Evolutionary conservation across 2,329 filamentous ascomycete species (phyloP).

Genomic region (Chaetomium sp.): DNA sequence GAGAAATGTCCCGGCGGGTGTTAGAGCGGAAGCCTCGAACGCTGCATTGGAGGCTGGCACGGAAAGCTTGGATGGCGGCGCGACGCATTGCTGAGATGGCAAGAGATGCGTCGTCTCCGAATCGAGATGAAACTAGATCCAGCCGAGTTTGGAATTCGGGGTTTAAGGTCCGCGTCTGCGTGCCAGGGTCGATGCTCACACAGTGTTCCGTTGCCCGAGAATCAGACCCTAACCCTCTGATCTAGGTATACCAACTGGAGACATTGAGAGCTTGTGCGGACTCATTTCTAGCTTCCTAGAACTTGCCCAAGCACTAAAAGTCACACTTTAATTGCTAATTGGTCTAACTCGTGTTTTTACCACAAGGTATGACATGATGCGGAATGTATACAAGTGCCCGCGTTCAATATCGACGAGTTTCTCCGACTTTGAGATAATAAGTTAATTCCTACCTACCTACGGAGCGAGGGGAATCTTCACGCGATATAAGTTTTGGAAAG

Average conservation of each 20-base stretch:
- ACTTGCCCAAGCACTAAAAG: too few relatives aligned
- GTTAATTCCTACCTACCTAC: background rate
- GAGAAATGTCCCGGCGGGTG: conserved; percentile 46
- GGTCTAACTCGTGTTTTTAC: background rate
- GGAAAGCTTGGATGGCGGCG: conserved; percentile 67
- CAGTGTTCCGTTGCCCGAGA: background rate
- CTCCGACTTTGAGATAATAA: background rate
- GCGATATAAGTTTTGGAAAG: background rate
- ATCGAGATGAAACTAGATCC: conserved; percentile 8
- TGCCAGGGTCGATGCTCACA: background rate
- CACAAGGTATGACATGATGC: background rate
- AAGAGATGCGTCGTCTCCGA: conserved; percentile 23
- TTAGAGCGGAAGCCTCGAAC: conserved; percentile 61
- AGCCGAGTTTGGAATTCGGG: conserved; percentile 17
- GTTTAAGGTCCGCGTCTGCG: conserved; percentile 20
- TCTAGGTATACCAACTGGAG: background rate
- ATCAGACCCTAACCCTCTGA: background rate
- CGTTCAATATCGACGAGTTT: background rate
- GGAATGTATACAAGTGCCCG: background rate
- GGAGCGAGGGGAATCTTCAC: background rate
- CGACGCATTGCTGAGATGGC: conserved; percentile 65
- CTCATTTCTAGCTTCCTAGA: too few relatives aligned
- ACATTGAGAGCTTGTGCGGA: too few relatives aligned
- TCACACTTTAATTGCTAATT: too few relatives aligned
- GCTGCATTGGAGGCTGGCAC: conserved; percentile 66